phyloP scores from a whole-genome alignment of 164 flowering plant genomes.

The Piper betle region DNA sequence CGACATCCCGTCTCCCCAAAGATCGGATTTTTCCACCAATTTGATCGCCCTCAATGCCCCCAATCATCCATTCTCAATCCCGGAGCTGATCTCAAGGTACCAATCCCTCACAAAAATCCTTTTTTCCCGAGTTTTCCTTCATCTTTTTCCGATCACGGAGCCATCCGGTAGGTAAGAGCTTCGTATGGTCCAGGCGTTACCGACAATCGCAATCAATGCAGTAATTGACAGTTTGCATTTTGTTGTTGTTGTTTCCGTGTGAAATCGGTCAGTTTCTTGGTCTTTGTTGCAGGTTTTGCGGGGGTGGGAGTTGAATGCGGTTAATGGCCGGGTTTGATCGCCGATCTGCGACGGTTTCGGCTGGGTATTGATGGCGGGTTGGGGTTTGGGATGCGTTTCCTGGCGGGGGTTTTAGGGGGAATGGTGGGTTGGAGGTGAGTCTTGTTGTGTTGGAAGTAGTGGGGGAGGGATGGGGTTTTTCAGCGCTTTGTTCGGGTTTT shows the following conservation, averaged over 20 bases:
- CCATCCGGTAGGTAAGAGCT: too few species aligned
- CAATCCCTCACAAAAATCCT: too few species aligned
- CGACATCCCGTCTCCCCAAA: too few species aligned
- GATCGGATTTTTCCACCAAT: too few species aligned
- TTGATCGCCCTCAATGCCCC: too few species aligned
- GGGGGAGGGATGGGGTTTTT: slow-evolving; percentile 48
- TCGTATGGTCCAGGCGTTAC: slow-evolving; percentile 1
- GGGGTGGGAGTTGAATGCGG: background rate
- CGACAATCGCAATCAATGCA: background rate
- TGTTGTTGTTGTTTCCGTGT: too few species aligned
- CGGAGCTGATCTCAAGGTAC: too few species aligned
- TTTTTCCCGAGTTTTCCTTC: too few species aligned
- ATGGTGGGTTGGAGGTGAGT: background rate
- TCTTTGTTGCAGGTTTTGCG: too few species aligned
- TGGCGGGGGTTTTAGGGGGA: background rate
- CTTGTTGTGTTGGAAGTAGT: background rate
- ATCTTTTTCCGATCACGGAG: too few species aligned
- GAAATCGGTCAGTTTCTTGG: too few species aligned
- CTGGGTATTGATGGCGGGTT: background rate
- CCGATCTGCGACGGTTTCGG: background rate
- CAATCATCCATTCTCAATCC: too few species aligned
- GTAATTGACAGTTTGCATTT: background rate
- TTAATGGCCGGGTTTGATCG: background rate
- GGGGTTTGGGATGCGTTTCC: background rate
- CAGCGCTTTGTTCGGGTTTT: slow-evolving; percentile 50